Conservation (phyloP, 2,329 filamentous ascomycete genomes). For the Hypoxylon sp. region DNA sequence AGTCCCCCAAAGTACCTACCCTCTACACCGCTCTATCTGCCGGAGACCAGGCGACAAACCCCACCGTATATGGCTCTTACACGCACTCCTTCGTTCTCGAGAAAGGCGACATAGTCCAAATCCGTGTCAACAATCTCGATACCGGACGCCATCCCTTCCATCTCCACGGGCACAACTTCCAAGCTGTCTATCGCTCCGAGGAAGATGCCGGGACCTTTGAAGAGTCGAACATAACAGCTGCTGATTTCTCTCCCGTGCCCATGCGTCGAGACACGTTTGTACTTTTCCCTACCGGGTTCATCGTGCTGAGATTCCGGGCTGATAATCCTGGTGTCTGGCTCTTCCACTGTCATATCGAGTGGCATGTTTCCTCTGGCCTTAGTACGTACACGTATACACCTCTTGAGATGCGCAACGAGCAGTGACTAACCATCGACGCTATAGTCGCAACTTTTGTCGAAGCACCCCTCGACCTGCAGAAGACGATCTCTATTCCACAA, state of each 20-base stretch:
- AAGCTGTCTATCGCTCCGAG: conserved; percentile 70
- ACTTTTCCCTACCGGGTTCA: conserved; percentile 73
- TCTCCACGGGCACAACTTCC: conserved; percentile 82
- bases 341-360: conserved; percentile 86
- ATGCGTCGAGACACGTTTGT: conserved; percentile 78
- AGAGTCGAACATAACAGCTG: conserved; percentile 58
- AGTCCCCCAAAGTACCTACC: conserved; percentile 79
- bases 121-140: conserved; percentile 83
- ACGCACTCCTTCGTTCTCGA: conserved; percentile 76
- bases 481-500: conserved; percentile 69
- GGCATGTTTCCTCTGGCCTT: conserved; percentile 78
- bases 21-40: conserved; percentile 80
- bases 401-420: neutral
- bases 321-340: conserved; percentile 78
- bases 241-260: conserved; percentile 65
- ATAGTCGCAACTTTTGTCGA: conserved; percentile 71
- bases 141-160: conserved; percentile 80
- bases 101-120: conserved; percentile 75
- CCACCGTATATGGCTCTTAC: conserved; percentile 73
- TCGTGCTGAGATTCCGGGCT: conserved; percentile 75
- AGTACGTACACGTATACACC: conserved; percentile 37
- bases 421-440: conserved; percentile 5
- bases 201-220: conserved; percentile 70
- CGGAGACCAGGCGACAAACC: conserved; percentile 69
- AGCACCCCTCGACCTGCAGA: conserved; percentile 72